A percentile compares a stretch with the other conserved stretches of the same genome.
Conservation (phyloP, 306 rosid genomes). For the Pachyrhizus erosus region DNA sequence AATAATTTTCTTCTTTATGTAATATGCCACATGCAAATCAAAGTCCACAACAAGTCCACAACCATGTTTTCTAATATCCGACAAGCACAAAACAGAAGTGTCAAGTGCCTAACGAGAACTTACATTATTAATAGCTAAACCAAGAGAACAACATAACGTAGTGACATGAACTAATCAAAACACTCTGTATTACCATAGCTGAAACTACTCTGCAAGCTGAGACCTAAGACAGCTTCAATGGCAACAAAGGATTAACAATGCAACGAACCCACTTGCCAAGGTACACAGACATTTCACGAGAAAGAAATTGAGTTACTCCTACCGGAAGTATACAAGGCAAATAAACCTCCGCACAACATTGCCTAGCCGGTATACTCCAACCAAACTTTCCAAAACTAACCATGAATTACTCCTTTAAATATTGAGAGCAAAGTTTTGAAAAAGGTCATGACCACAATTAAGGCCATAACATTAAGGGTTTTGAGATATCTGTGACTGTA, state of each 20-base stretch:
- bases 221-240: slow-evolving; percentile 7
- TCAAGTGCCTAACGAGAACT: slow-evolving; percentile 3
- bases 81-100: neutral
- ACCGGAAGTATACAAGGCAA: neutral
- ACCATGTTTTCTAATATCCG: neutral
- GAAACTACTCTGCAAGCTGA: no score
- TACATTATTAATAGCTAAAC: slow-evolving; percentile 7
- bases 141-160: neutral
- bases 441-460: neutral
- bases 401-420: slow-evolving; percentile 3
- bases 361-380: neutral
- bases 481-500: no score
- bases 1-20: neutral
- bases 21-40: neutral
- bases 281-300: neutral
- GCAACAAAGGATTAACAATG: neutral
- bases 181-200: neutral
- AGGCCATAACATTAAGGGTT: neutral
- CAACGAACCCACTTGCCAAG: neutral
- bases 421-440: neutral
- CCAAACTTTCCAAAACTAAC: slow-evolving; percentile 7
- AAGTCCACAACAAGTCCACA: neutral
- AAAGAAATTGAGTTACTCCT: neutral
- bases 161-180: slow-evolving; percentile 1
- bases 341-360: neutral